Base-by-base conservation (phyloP, 2,329 filamentous ascomycete species). In the Ophiostoma sp. region DNA sequence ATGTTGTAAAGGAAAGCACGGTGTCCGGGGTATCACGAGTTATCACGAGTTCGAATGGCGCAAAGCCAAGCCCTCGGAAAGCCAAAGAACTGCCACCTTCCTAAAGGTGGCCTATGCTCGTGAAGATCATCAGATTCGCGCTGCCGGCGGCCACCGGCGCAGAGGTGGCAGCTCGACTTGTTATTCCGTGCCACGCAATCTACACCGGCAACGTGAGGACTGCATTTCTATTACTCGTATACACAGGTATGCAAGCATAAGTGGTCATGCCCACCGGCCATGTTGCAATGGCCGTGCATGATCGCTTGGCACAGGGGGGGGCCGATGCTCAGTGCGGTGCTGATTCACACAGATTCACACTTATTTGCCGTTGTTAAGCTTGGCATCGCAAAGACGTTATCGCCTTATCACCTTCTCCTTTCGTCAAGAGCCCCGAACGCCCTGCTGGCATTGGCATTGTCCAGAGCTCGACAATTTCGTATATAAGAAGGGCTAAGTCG, bases 381-480 rank as follows among this genome's bases (percentile, higher is more conserved):
- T 60, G 55, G 55, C 55, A 36, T 38, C 55, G 27, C 27, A 60
- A 38, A 60, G 18, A 38, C 55, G 55, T 60, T 60, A 55, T 55
- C 49, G n/a, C 55, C 55, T 38, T 38, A 60, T 38, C 55, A 60
- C 55, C 55, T 60, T 60, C 55, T 60, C 55, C 27, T 60, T 60
- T 60, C 14, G 55, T 60, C 4, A 60, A 60, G 55, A 60, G 6
- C 27, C 55, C 55, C 27, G 27, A 60, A 38, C 9, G 55, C 27
- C 38, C 14, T 38, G 55, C 27, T 38, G 27, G 55, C 55, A 16
- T 14, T 49, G 5, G 5, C 45, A 14, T 14, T 60, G 55, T 27
- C 55, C 12, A 14, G 6, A 38, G 27, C 55, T 60, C 55, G 27
- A 60, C 27, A 12, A 38, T 38, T 60, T 60, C 8, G n/a, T 12